A percentile compares a stretch with the other conserved stretches of the same genome.
phyloP scores from a whole-genome alignment of 2,329 filamentous ascomycete genomes.

The Teratosphaeria gauchensis region DNA sequence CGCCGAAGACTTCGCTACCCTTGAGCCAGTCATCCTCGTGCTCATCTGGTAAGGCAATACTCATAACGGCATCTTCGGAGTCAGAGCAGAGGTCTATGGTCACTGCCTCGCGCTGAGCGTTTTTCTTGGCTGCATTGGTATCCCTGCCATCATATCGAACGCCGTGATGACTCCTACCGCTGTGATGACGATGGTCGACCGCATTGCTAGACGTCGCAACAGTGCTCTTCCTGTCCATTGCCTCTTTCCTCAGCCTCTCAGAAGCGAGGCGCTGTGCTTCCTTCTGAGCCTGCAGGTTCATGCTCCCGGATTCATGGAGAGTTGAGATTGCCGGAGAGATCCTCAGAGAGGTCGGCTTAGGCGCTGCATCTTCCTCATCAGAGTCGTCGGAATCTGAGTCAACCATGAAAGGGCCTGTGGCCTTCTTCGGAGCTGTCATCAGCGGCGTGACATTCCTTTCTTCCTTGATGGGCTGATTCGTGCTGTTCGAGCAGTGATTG shows the following conservation, averaged over 20 bases:
- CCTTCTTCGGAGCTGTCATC: too few relatives aligned
- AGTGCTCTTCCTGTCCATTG: not conserved
- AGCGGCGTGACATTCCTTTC: not conserved
- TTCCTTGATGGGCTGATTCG: not conserved
- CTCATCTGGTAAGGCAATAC: not conserved
- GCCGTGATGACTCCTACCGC: not conserved
- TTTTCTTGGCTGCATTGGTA: not conserved
- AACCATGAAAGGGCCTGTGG: not conserved
- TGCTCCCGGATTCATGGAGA: not conserved
- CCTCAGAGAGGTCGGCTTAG: not conserved
- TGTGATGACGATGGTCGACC: not conserved
- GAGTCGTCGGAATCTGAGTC: not conserved
- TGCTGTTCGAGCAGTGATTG: not conserved
- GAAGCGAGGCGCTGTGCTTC: slow-evolving; percentile 1
- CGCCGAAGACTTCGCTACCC: not conserved
- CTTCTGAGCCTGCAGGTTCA: not conserved
- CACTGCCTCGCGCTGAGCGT: not conserved
- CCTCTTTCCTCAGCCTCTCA: slow-evolving; percentile 1
- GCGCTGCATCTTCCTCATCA: not conserved
- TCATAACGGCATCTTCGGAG: not conserved
- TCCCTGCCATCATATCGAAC: not conserved
- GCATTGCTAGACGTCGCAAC: not conserved
- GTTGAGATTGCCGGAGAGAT: not conserved
- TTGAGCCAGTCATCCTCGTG: not conserved
- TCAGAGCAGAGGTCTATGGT: not conserved